Conservation (phyloP, 805 yeast genomes). For the Metschnikowia dekortorum region DNA sequence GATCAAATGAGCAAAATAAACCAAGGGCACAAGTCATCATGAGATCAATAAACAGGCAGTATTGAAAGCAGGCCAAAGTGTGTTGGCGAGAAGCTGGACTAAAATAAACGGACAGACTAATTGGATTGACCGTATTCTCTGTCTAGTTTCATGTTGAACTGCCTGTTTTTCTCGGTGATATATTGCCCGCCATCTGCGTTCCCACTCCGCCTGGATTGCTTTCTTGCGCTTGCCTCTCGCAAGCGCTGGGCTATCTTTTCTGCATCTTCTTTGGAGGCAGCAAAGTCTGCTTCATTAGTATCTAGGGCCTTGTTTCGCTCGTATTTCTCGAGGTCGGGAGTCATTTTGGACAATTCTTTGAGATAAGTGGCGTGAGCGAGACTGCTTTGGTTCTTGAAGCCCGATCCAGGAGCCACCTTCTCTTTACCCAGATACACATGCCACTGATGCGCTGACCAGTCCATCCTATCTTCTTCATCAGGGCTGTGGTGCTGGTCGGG, state of each 20-base stretch:
- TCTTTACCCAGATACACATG: conserved; percentile 37
- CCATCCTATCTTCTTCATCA: conserved; percentile 8
- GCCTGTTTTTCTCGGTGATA: conserved; percentile 69
- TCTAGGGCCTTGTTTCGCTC: conserved; percentile 6
- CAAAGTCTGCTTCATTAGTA: not conserved
- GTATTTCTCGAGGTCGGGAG: conserved; percentile 40
- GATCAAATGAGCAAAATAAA: not conserved
- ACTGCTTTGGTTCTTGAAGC: conserved; percentile 47
- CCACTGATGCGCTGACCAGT: conserved; percentile 54
- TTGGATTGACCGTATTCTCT: conserved; percentile 13
- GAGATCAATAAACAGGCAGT: too few species aligned
- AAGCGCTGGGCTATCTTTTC: conserved; percentile 29
- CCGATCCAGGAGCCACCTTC: conserved; percentile 25
- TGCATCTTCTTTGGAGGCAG: conserved; percentile 8
- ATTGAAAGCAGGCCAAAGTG: too few species aligned
- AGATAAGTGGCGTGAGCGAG: conserved; percentile 59
- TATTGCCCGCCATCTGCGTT: conserved; percentile 37
- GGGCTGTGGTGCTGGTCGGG: not conserved
- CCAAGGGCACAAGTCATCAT: not conserved
- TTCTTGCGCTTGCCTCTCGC: conserved; percentile 33
- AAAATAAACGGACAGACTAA: not conserved
- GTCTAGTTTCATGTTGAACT: conserved; percentile 63
- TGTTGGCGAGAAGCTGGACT: too few species aligned
- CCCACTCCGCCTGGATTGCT: conserved; percentile 32
- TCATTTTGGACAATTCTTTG: conserved; percentile 43